Evolutionary conservation across 2,329 filamentous ascomycete genomes (phyloP).

Genomic region (Cladosporium cucumerinum): DNA sequence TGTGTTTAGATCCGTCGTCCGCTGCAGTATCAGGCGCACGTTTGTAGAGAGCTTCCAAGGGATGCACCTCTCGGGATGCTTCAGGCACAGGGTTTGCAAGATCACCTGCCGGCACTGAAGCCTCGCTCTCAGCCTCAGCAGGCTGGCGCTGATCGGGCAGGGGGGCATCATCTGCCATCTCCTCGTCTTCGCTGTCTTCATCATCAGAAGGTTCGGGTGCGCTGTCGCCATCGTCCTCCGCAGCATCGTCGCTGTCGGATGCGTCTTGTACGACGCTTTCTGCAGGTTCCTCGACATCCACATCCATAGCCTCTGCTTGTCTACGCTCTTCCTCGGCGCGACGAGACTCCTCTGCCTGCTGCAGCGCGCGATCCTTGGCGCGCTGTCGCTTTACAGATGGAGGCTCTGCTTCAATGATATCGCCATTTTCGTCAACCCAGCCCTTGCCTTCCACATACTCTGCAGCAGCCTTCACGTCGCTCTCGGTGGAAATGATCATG

Average conservation of each 20-base stretch:
- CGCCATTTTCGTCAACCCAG: constrained; percentile 79
- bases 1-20: constrained; percentile 37
- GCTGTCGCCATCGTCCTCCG: constrained; percentile 1
- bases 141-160: neutral
- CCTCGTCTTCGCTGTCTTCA: constrained; percentile 16
- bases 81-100: neutral
- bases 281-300: constrained; percentile 8
- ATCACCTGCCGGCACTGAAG: neutral
- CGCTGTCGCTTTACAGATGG: constrained; percentile 31
- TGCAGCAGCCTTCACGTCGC: constrained; percentile 35
- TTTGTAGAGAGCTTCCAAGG: constrained; percentile 91
- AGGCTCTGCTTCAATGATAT: constrained; percentile 62
- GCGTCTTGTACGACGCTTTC: constrained; percentile 17
- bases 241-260: constrained; percentile 17
- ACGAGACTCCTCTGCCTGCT: constrained; percentile 2
- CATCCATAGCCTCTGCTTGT: constrained; percentile 4
- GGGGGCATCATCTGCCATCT: neutral
- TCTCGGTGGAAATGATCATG: constrained; percentile 7
- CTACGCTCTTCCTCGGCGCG: neutral
- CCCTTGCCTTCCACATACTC: constrained; percentile 81
- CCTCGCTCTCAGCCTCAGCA: neutral
- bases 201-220: constrained; percentile 11
- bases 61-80: constrained; percentile 58
- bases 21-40: constrained; percentile 48
- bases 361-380: constrained; percentile 23